Percentiles rank a stretch among this genome's conserved stretches.
Conservation (phyloP, 2,329 filamentous ascomycete genomes). For the Dryadomyces quercivorus region DNA sequence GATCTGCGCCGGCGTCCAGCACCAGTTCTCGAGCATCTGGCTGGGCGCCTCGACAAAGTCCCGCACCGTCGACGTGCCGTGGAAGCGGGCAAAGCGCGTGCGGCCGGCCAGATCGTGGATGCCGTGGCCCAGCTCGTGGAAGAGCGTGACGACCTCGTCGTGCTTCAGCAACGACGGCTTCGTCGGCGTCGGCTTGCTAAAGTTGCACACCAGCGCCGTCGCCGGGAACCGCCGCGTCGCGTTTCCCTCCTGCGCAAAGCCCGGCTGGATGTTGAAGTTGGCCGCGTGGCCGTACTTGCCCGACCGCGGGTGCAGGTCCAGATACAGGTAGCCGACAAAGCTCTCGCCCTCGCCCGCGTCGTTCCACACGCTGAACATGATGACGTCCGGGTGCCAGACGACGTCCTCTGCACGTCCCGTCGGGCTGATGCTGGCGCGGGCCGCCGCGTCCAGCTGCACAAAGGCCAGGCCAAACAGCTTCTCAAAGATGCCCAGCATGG, state of each 20-base stretch:
- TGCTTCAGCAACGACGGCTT: slow-evolving; percentile 75
- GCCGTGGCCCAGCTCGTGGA: slow-evolving; percentile 64
- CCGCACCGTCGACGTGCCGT: slow-evolving; percentile 52
- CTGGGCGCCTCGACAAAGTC: slow-evolving; percentile 63
- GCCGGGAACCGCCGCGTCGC: slow-evolving; percentile 60
- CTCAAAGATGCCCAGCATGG: slow-evolving; percentile 77
- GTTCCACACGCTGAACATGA: slow-evolving; percentile 73
- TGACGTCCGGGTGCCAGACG: slow-evolving; percentile 73
- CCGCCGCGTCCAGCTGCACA: slow-evolving; percentile 56
- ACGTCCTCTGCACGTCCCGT: slow-evolving; percentile 60
- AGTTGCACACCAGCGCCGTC: slow-evolving; percentile 75
- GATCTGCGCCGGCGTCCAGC: slow-evolving; percentile 55
- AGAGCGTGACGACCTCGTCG: slow-evolving; percentile 70
- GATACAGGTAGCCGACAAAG: slow-evolving; percentile 73
- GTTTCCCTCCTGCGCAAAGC: slow-evolving; percentile 38
- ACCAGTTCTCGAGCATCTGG: slow-evolving; percentile 69
- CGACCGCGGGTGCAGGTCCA: slow-evolving; percentile 67
- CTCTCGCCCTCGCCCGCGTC: slow-evolving; percentile 49
- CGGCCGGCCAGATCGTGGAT: slow-evolving; percentile 57
- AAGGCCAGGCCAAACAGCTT: slow-evolving; percentile 71
- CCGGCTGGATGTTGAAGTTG: slow-evolving; percentile 72
- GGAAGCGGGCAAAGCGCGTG: slow-evolving; percentile 52
- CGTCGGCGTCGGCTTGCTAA: slow-evolving; percentile 64
- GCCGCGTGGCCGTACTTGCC: slow-evolving; percentile 80
- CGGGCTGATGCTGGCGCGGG: slow-evolving; percentile 51